Evolutionary conservation across 2,329 filamentous ascomycete species (phyloP), one percentile per base, ranked within the genome.

Genomic region (Leptographium flavum): DNA sequence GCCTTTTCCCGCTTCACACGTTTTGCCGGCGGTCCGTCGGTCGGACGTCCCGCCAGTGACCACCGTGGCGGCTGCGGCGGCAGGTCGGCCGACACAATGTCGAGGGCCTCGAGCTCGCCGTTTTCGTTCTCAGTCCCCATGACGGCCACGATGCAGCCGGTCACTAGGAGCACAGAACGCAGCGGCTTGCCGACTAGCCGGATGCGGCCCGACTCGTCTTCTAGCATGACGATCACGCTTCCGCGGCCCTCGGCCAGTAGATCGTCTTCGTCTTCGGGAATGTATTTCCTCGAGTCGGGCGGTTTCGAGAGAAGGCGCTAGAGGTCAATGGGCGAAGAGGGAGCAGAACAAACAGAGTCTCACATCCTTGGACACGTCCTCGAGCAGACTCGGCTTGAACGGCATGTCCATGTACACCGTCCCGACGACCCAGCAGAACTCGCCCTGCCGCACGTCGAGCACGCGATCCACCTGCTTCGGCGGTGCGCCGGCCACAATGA

Each of bases 341-440:
- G 15, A n/a, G 9, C 7, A 19, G n/a, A 30, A 13, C 2, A 3
- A 21, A 39, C 19, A 32, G 35, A 25, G 14, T 32, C 46, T 21
- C 33, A 88, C 85, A 62, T 95, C 90, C 63, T 93, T 94, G 35
- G 85, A 83, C 36, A 98, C 84, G 55, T 98, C 92, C 48, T 95
- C 88, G 30, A 98, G 67, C 60, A 98, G 90, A 58, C 93, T 94
- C 1, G 93, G 92, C 66, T 98, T 98, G 56, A 95, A 63, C 3
- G 84, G 77, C 86, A 98, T 88, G 52, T 96, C 87, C 83, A 96
- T 94, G 61, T 94, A 98, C 28, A 96, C 79, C 0, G 92, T 98
- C 15, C 93, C 92, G 0, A 81, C 74, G 15, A 98, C 83, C 87
- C 90, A 98, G 66, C 90, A 96, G 31, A 96, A 69, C 65, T 95